These are phyloP conservation scores for Irineochytrium annulatum DNA, from an alignment of 192 early-diverging fungal genomes.

Conservation along the genomic window DNA sequence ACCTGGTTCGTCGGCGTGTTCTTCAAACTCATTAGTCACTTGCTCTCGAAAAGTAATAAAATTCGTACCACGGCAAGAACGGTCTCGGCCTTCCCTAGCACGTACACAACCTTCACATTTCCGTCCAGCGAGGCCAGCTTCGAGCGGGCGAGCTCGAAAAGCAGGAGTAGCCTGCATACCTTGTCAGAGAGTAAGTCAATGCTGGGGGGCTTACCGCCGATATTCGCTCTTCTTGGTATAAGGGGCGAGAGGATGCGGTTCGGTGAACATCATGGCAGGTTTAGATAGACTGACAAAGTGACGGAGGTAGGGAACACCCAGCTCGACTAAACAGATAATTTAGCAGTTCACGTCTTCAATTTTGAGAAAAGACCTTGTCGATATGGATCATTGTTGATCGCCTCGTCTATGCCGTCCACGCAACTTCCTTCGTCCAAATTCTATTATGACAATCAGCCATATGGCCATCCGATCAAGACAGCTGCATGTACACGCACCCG, in stretches of 20 bases:
- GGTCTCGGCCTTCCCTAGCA: not conserved
- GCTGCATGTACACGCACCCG: slow-evolving; percentile 38
- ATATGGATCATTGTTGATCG: slow-evolving; percentile 27
- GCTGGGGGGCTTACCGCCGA: slow-evolving; percentile 33
- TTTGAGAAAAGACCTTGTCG: slow-evolving; percentile 11
- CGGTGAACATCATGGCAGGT: slow-evolving; percentile 60
- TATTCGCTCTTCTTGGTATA: slow-evolving; percentile 53
- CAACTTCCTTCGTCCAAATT: slow-evolving; percentile 1
- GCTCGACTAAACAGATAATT: slow-evolving; percentile 39
- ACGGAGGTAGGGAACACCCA: slow-evolving; percentile 59
- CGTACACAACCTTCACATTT: not conserved
- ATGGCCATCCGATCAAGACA: not conserved
- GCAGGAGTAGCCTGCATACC: not conserved
- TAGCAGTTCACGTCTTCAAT: not conserved
- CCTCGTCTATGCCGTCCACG: slow-evolving; percentile 32
- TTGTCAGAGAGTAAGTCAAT: not conserved
- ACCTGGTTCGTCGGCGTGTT: too few relatives aligned
- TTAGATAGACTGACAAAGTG: slow-evolving; percentile 73
- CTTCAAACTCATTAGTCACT: too few relatives aligned
- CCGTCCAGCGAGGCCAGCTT: not conserved
- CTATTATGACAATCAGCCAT: slow-evolving; percentile 5
- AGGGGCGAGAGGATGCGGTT: slow-evolving; percentile 52
- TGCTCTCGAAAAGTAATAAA: too few relatives aligned
- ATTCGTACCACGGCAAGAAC: not conserved
- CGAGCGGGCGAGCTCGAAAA: not conserved